Evolutionary conservation across 495 filamentous ascomycete genomes (phyloP), one percentile per base, ranked within the genome.

Genomic region (Delitschia confertaspora): DNA sequence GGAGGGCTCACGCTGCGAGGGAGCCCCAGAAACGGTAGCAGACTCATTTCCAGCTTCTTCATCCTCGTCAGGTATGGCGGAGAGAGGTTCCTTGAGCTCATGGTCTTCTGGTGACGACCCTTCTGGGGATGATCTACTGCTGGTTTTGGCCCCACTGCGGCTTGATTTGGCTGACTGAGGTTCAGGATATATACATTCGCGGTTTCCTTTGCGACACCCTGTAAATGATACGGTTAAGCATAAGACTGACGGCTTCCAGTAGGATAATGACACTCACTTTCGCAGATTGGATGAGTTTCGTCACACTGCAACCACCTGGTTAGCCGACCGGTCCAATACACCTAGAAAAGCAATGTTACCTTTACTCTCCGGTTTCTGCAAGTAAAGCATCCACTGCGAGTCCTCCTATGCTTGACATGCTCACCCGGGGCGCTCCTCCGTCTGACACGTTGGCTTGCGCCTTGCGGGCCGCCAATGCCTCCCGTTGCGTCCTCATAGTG

Each of bases 331-430:
- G 21, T n/a, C 16, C 11, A 19, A 17, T n/a, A 22, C 14, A 14
- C 9, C 13, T 32, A 13, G 52, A 51, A 30, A 54, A 31, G 20
- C 31, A 38, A 41, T 30, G 38, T 47, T 71, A 85, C 84, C 77
- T 98, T 98, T 42, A 98, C 87, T 51, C 91, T 73, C 33, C 91
- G 75, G 45, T 78, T 76, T 55, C 91, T 76, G 60, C 91, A 98
- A 10, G 91, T 98, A 63, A 83, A 94, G 65, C 91, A 98, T 24
- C 91, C 91, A 44, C 85, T 94, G 49, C 91, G 72, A 33, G 91
- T 95, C 47, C 91, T 79, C 36, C 88, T 82, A 57, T 95, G 89
- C 60, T 95, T 98, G 53, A 93, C 83, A 52, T 84, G 80, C 42
- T 95, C 88, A 11, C 71, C 60, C 11, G 73, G 26, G 20, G 39